Base-by-base conservation (phyloP, 257 asterid genomes). In the Marsdenia floribunda region DNA sequence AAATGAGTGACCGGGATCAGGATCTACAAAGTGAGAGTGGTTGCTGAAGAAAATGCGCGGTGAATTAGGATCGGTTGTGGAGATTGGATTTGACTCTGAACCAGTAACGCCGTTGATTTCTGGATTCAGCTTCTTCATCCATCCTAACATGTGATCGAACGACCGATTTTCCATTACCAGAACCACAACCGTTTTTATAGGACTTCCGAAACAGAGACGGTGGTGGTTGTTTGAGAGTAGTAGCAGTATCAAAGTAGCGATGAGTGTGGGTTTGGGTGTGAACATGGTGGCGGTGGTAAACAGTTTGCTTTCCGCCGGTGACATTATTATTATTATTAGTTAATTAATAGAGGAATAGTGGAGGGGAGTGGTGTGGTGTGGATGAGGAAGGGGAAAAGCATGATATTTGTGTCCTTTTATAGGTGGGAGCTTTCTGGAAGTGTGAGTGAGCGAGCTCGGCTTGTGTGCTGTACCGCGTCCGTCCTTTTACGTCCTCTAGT, bases 71-170 rank as follows among this genome's bases (percentile, higher is more conserved):
- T 88, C 89, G 3, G 80, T 60, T 0, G 92, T 74, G 68, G 86
- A 83, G 26, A 88, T 21, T 3, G 76, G 85, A 71, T 91, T 93
- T 70, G 84, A 90, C 26, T 93, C 87, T 0, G 98, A 85, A 0
- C 98, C 98, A 15, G 85, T 88, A 0, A 91, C 96, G 0, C 98
- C 98, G 1, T 93, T 82, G 73, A 93, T 93, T 5, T 89, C 86
- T 0, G 90, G 96, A 73, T 91, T 90, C 55, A 90, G 85, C 53
- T 88, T 90, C 86, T 93, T 93, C 97, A 93, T 88, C 98, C 98
- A 93, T 0, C 97, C 98, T 15, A 93, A 71, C 96, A 93, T 90
- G 80, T 93, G 98, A 83, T 93, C 98, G 84, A 93, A 93, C n/a
- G 98, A 93, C 11, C 97, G 87, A 79, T 93, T 93, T 83, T 93